Conservation (phyloP, 371 early-diverging fungal genomes). For the Cokeromyces recurvatus region DNA sequence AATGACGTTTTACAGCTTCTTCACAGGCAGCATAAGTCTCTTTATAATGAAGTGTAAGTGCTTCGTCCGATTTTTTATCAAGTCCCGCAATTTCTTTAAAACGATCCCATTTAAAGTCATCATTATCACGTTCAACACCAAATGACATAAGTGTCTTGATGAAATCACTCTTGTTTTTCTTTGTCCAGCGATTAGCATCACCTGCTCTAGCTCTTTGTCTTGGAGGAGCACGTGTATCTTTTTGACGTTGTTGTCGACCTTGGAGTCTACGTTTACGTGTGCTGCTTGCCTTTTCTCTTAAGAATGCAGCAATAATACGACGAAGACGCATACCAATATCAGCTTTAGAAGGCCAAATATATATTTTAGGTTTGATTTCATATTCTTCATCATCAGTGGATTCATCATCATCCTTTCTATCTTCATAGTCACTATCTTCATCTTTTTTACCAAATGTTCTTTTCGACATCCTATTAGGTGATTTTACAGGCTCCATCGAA, state of each 20-base stretch:
- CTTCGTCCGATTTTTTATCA: slow-evolving; percentile 67
- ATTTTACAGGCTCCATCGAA: not conserved
- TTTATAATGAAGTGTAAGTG: slow-evolving; percentile 57
- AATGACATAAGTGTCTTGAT: slow-evolving; percentile 64
- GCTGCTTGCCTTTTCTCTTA: slow-evolving; percentile 50
- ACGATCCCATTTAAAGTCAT: slow-evolving; percentile 55
- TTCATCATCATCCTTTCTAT: slow-evolving; percentile 5
- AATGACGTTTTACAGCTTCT: slow-evolving; percentile 50
- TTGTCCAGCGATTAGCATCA: slow-evolving; percentile 61
- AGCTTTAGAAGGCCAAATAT: slow-evolving; percentile 61
- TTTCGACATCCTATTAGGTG: not conserved
- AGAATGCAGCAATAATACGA: slow-evolving; percentile 61
- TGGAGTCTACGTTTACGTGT: slow-evolving; percentile 33
- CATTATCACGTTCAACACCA: slow-evolving; percentile 54
- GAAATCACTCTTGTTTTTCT: slow-evolving; percentile 69
- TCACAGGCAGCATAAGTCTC: slow-evolving; percentile 56
- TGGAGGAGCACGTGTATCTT: slow-evolving; percentile 44
- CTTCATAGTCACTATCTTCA: slow-evolving; percentile 16
- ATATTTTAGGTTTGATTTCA: slow-evolving; percentile 25
- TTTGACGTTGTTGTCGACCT: slow-evolving; percentile 39
- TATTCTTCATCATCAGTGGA: slow-evolving; percentile 23
- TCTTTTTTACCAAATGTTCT: slow-evolving; percentile 5
- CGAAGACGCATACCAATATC: slow-evolving; percentile 72
- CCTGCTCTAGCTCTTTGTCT: slow-evolving; percentile 37
- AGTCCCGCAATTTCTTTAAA: slow-evolving; percentile 71